These are phyloP conservation scores for Zygoascus bituminiphila DNA, from an alignment of 805 yeast species.

Conservation along the genomic window DNA sequence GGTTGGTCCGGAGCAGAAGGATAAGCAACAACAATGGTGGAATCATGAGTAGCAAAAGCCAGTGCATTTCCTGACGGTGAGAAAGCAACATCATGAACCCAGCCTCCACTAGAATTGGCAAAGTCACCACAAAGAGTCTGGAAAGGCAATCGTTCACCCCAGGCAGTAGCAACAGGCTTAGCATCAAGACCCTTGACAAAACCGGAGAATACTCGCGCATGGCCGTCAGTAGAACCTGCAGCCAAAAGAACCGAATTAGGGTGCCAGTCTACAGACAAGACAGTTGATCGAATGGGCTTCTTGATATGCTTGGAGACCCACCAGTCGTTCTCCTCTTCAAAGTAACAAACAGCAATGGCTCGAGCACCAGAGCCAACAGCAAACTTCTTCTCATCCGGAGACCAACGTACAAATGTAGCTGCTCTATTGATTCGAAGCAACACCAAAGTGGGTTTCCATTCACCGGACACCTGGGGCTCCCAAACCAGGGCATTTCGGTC, in stretches of 20 bases:
- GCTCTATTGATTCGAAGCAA: slow-evolving; percentile 89
- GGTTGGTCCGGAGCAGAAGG: slow-evolving; percentile 61
- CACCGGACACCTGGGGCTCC: slow-evolving; percentile 60
- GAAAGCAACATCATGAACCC: slow-evolving; percentile 89
- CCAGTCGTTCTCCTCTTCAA: slow-evolving; percentile 96
- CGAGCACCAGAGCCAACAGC: slow-evolving; percentile 97
- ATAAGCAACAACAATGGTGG: slow-evolving; percentile 71
- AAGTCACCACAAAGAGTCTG: slow-evolving; percentile 82
- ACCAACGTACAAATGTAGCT: slow-evolving; percentile 92
- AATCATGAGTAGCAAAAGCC: slow-evolving; percentile 81
- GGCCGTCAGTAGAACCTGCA: slow-evolving; percentile 90
- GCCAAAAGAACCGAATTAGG: slow-evolving; percentile 83
- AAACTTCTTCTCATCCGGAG: slow-evolving; percentile 88
- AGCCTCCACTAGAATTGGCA: slow-evolving; percentile 63
- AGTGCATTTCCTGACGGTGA: slow-evolving; percentile 69
- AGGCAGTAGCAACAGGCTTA: slow-evolving; percentile 69
- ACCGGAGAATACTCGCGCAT: slow-evolving; percentile 80
- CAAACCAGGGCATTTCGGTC: slow-evolving; percentile 97
- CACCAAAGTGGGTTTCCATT: slow-evolving; percentile 83
- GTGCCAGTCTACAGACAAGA: slow-evolving; percentile 84
- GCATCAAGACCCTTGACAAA: slow-evolving; percentile 81
- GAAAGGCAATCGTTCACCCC: slow-evolving; percentile 96
- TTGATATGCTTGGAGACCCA: slow-evolving; percentile 98
- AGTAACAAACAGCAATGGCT: slow-evolving; percentile 90
- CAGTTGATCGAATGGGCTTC: slow-evolving; percentile 85